Conservation (phyloP, 768 basidiomycete genomes). For the Podaxis sp. region DNA sequence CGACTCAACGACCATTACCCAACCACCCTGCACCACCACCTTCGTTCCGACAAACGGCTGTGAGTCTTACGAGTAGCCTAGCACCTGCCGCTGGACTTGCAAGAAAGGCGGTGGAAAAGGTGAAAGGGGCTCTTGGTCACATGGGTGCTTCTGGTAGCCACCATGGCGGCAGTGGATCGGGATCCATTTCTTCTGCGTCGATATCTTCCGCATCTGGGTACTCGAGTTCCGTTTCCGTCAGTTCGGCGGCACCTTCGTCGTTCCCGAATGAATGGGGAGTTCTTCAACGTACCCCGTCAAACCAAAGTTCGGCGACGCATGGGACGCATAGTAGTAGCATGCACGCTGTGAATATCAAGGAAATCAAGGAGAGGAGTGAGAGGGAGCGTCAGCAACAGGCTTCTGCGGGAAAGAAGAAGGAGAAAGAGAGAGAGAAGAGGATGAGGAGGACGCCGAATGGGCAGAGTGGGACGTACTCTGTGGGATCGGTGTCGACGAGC, state of each 20-base stretch:
- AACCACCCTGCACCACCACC: slow-evolving; percentile 24
- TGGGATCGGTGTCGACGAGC: slow-evolving; percentile 47
- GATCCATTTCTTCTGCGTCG: slow-evolving; percentile 49
- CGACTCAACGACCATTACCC: slow-evolving; percentile 10
- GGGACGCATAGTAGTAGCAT: slow-evolving; percentile 5
- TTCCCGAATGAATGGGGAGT: slow-evolving; percentile 28
- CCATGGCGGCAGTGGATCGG: slow-evolving; percentile 26
- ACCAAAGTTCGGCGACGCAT: slow-evolving; percentile 26
- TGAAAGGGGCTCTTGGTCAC: slow-evolving; percentile 62
- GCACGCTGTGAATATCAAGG: slow-evolving; percentile 15
- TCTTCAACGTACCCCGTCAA: slow-evolving; percentile 40
- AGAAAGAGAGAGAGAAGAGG: slow-evolving; percentile 25
- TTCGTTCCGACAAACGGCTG: slow-evolving; percentile 45
- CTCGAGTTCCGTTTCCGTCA: slow-evolving; percentile 17
- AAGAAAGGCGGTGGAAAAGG: slow-evolving; percentile 75
- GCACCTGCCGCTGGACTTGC: slow-evolving; percentile 75
- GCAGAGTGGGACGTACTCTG: slow-evolving; percentile 58
- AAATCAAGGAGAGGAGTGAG: slow-evolving; percentile 13
- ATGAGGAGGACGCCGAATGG: slow-evolving; percentile 57
- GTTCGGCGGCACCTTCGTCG: slow-evolving; percentile 37
- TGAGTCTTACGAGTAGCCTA: slow-evolving; percentile 69
- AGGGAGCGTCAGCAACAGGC: slow-evolving; percentile 1
- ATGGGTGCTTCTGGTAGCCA: slow-evolving; percentile 25
- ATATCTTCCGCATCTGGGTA: slow-evolving; percentile 15
- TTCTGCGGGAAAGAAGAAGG: slow-evolving; percentile 7